phyloP scores from a whole-genome alignment of 768 basidiomycete species.

The Lentinula edodes region DNA sequence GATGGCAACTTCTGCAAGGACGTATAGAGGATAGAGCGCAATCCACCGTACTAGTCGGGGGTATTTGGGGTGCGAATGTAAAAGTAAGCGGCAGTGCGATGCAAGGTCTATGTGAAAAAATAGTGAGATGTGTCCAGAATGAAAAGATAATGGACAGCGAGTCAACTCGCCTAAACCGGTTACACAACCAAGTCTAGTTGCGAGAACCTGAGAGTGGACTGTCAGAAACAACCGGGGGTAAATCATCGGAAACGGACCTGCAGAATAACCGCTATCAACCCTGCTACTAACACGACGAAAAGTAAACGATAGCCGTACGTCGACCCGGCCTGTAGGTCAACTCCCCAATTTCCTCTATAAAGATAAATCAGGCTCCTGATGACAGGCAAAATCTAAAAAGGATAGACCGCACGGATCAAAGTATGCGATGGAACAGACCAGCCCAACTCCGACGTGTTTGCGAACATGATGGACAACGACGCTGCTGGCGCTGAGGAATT shows the following conservation, averaged over 20 bases:
- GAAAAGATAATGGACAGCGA: slow-evolving; percentile 8
- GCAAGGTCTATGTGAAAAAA: slow-evolving; percentile 29
- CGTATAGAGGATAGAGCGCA: slow-evolving; percentile 60
- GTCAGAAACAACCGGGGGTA: background rate
- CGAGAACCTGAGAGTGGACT: slow-evolving; percentile 49
- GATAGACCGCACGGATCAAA: slow-evolving; percentile 69
- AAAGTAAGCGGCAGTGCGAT: slow-evolving; percentile 52
- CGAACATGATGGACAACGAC: slow-evolving; percentile 43
- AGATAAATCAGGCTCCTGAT: background rate
- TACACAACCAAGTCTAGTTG: slow-evolving; percentile 76
- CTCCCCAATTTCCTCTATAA: slow-evolving; percentile 76
- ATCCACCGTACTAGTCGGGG: slow-evolving; percentile 52
- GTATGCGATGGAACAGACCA: slow-evolving; percentile 85
- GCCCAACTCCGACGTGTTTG: slow-evolving; percentile 75
- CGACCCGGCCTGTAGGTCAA: slow-evolving; percentile 84
- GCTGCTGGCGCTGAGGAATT: background rate
- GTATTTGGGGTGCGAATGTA: slow-evolving; percentile 61
- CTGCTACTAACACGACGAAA: slow-evolving; percentile 80
- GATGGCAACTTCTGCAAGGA: slow-evolving; percentile 64
- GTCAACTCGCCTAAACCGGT: slow-evolving; percentile 65
- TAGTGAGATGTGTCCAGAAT: background rate
- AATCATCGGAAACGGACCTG: slow-evolving; percentile 43
- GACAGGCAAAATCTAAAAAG: background rate
- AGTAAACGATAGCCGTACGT: slow-evolving; percentile 81
- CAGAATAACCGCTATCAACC: slow-evolving; percentile 75